phyloP scores from a whole-genome alignment of 1,284 basidiomycete species.

The Puccinia triticina region DNA sequence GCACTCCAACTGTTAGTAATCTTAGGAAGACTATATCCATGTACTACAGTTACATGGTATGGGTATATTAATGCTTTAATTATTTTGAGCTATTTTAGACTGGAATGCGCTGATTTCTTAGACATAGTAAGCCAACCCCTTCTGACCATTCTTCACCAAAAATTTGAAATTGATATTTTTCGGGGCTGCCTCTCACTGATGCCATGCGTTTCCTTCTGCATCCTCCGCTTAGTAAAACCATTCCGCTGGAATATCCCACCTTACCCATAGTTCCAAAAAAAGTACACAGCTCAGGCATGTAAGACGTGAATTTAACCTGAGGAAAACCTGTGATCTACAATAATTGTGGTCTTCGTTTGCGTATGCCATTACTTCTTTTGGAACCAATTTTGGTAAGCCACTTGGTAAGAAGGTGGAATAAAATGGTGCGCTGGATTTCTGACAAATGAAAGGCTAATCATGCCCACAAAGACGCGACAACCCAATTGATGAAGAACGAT shows the following conservation, averaged over 20 bases:
- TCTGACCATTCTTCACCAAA: neutral
- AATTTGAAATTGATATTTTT: neutral
- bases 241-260: neutral
- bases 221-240: neutral
- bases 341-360: neutral
- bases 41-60: neutral
- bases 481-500: too few relatives aligned
- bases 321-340: neutral
- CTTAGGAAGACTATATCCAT: neutral
- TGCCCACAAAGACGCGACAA: too few relatives aligned
- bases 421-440: neutral
- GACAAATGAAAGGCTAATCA: neutral
- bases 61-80: neutral
- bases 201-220: neutral
- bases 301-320: neutral
- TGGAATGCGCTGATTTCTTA: slow-evolving; percentile 49
- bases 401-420: neutral
- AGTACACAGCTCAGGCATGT: neutral
- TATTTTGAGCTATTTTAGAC: neutral
- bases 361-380: neutral
- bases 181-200: neutral
- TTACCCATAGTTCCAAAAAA: neutral
- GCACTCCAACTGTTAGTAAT: slow-evolving; percentile 46
- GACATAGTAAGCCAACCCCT: slow-evolving; percentile 17
- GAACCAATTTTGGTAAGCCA: neutral